Conservation (phyloP, 495 filamentous ascomycete species). For the Podospora comata region DNA sequence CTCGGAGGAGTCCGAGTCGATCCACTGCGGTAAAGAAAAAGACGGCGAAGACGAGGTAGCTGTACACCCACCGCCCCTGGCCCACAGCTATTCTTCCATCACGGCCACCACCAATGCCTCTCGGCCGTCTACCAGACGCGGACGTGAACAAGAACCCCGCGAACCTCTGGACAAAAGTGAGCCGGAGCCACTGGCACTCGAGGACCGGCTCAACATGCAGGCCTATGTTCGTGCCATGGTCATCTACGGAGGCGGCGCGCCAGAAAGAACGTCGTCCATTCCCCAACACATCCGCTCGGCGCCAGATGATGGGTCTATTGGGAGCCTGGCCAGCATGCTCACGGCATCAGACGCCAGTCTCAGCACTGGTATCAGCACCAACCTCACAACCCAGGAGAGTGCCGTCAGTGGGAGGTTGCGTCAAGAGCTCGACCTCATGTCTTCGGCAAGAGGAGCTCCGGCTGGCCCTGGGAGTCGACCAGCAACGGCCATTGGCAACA, state of each 20-base stretch:
- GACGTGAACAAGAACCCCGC: not conserved
- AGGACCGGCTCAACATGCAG: constrained; percentile 10
- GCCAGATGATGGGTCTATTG: not conserved
- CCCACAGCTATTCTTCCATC: not conserved
- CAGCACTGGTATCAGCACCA: not conserved
- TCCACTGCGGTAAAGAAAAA: not conserved
- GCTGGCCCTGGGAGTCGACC: not conserved
- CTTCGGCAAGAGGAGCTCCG: not conserved
- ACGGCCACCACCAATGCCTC: not conserved
- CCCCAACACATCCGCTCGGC: not conserved
- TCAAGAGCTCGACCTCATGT: not conserved
- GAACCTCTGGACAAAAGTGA: not conserved
- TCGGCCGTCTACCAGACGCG: not conserved
- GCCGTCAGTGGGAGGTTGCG: not conserved
- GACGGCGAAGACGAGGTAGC: not conserved
- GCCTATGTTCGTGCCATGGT: constrained; percentile 7
- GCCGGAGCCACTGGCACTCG: not conserved
- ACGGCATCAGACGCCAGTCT: constrained; percentile 1
- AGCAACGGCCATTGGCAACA: not conserved
- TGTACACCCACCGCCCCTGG: not conserved
- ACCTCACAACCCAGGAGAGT: not conserved
- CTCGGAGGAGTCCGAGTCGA: constrained; percentile 11
- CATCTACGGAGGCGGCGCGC: not conserved
- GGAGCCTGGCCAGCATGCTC: constrained; percentile 5
- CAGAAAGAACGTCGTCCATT: not conserved